phyloP scores from a whole-genome alignment of 257 asterid species.

The Solanum virginianum region DNA sequence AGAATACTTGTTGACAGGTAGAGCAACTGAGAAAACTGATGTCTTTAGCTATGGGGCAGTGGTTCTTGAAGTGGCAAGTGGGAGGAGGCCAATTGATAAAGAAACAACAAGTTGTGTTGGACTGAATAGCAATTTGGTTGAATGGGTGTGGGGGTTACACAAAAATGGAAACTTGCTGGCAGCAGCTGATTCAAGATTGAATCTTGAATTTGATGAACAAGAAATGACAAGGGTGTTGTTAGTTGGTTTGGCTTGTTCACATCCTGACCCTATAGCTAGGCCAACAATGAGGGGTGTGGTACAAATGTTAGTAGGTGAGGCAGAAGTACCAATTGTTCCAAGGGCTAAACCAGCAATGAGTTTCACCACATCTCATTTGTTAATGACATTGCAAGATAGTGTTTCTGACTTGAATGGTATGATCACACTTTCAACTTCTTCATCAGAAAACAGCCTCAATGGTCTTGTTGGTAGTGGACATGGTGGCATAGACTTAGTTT shows the following conservation, averaged over 20 bases:
- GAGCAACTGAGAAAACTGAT: background rate
- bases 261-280: background rate
- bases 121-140: background rate
- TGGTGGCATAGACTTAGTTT: background rate
- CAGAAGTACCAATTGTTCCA: background rate
- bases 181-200: background rate
- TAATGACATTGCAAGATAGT: background rate
- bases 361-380: background rate
- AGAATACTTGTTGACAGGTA: background rate
- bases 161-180: background rate
- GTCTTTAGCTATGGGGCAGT: background rate
- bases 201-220: background rate
- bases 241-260: slow-evolving; percentile 2
- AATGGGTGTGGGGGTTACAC: background rate
- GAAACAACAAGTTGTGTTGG: background rate
- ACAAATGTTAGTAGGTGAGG: slow-evolving; percentile 1
- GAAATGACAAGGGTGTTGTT: background rate
- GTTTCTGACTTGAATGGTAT: background rate
- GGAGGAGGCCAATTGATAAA: background rate
- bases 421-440: slow-evolving; percentile 1
- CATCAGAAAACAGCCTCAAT: background rate
- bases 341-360: slow-evolving; percentile 1
- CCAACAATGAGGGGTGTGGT: slow-evolving; percentile 3
- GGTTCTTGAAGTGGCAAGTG: slow-evolving; percentile 2
- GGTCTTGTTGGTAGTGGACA: background rate